A percentile compares a stretch with the other conserved stretches of the same genome.
These are phyloP conservation scores for Karstenula rhodostoma DNA, from an alignment of 2,329 filamentous ascomycete species.

Conservation along the genomic window DNA sequence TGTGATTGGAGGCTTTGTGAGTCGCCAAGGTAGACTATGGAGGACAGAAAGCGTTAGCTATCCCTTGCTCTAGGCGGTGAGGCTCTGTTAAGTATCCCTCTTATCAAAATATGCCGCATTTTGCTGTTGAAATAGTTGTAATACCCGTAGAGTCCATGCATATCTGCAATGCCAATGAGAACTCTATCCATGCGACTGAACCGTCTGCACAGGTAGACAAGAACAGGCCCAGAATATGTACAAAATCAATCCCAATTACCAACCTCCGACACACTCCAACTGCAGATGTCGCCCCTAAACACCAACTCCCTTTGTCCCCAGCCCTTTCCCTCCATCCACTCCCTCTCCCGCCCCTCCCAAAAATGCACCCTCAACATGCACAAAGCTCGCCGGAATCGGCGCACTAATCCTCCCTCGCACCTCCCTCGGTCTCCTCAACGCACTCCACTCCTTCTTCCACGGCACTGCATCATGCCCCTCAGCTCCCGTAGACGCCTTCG, in stretches of 20 bases:
- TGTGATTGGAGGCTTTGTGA: too few relatives aligned
- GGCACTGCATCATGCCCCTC: background rate
- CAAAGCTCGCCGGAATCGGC: slow-evolving; percentile 11
- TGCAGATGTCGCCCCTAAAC: background rate
- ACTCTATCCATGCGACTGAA: background rate
- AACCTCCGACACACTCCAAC: background rate
- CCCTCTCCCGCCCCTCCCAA: background rate
- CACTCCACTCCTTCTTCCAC: background rate
- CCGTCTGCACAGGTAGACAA: too few relatives aligned
- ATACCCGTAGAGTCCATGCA: background rate
- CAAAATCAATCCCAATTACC: background rate
- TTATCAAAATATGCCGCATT: too few relatives aligned
- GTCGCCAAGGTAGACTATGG: too few relatives aligned
- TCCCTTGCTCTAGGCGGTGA: too few relatives aligned
- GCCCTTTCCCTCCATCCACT: background rate
- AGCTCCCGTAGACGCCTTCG: background rate
- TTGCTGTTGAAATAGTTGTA: too few relatives aligned
- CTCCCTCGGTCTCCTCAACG: background rate
- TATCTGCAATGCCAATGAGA: background rate
- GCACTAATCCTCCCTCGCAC: slow-evolving; percentile 12
- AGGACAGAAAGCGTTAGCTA: too few relatives aligned
- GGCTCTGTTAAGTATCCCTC: too few relatives aligned
- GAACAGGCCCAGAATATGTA: background rate
- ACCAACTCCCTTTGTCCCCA: background rate
- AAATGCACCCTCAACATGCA: slow-evolving; percentile 16